These are phyloP conservation scores for Cunninghamia lanceolata DNA, from an alignment of 75 land plant genomes.

Conservation along the genomic window DNA sequence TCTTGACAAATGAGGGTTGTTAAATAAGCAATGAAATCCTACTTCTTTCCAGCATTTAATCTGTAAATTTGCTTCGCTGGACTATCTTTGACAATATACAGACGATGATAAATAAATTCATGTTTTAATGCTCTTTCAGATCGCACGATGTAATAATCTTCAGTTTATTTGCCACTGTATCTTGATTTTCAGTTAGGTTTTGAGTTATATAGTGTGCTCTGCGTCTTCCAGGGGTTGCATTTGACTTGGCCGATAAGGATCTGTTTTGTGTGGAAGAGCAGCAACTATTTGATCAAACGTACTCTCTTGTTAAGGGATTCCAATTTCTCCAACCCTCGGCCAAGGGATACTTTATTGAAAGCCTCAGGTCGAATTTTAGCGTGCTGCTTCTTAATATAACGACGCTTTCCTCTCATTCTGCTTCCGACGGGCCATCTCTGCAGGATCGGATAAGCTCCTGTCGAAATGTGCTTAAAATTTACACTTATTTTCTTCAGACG, in stretches of 20 bases:
- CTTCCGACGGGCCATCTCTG: constrained; percentile 14
- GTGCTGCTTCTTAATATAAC: constrained; percentile 81
- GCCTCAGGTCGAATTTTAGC: constrained; percentile 83
- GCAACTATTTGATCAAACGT: constrained; percentile 77
- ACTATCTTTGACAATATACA: too few relatives aligned
- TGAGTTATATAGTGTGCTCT: background rate
- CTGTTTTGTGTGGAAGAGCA: constrained; percentile 89
- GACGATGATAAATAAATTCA: too few relatives aligned
- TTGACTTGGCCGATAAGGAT: constrained; percentile 93
- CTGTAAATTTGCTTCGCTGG: too few relatives aligned
- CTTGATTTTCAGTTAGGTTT: background rate
- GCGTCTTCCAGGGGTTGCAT: constrained; percentile 55
- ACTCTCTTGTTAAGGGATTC: constrained; percentile 74
- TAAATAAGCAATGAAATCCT: background rate
- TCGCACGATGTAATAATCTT: too few relatives aligned
- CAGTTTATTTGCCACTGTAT: too few relatives aligned
- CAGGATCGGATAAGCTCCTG: constrained; percentile 61
- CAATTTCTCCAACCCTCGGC: constrained; percentile 34
- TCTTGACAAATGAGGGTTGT: background rate
- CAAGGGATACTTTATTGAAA: constrained; percentile 70
- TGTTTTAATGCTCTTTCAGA: too few relatives aligned
- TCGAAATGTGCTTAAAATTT: constrained; percentile 83
- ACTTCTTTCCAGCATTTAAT: too few relatives aligned
- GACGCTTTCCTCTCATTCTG: constrained; percentile 43
- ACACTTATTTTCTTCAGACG: constrained; percentile 70